Evolutionary conservation across 1,284 basidiomycete genomes (phyloP), one percentile per base, ranked within the genome.

Genomic region (Trametes pubescens): DNA sequence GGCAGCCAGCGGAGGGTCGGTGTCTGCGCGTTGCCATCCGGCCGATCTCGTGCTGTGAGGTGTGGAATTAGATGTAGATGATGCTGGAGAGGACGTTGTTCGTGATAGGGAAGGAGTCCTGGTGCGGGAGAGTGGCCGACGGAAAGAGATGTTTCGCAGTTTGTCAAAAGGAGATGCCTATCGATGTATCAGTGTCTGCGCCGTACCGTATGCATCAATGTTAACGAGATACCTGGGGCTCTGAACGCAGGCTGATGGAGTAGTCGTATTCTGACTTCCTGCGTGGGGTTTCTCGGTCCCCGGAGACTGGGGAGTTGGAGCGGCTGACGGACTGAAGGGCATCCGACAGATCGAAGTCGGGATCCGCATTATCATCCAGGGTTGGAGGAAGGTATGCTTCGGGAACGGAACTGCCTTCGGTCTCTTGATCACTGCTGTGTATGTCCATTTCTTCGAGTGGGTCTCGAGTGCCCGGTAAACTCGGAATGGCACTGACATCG

Each of bases 21-120:
- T 72, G 35, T 79, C 75, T 9, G 78, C 80, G 14, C 73, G 76
- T 35, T 78, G 73, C 44, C 81, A 71, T 1, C 70, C 75, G 29
- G 80, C 69, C 2, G 87, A 88, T 47, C 75, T 78, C 58, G 75
- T 82, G 62, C 86, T 89, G 22, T 80, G 81, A 18, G 90, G 90
- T 0, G 89, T 91, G 1, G 90, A 88, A 66, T 90, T 82, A 2
- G 77, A 75, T 0, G 84, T 75, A 0, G 87, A 83, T 0, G 90
- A 91, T 5, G 88, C 84, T 0, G 78, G 84, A 1, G 91, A 90
- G 24, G 87, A 83, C 0, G 84, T 83, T 0, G 87, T 89, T 47
- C 84, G 84, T 2, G 91, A 85, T 11, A 92, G 80, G 6, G 90
- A 91, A 2, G 90, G 91, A 9, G 90, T 92, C n/a, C 90, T 85